A percentile compares a stretch with the other conserved stretches of the same genome.
These are phyloP conservation scores for Suhomyces yuchorum DNA, from an alignment of 1,139 yeast species.

Conservation along the genomic window DNA sequence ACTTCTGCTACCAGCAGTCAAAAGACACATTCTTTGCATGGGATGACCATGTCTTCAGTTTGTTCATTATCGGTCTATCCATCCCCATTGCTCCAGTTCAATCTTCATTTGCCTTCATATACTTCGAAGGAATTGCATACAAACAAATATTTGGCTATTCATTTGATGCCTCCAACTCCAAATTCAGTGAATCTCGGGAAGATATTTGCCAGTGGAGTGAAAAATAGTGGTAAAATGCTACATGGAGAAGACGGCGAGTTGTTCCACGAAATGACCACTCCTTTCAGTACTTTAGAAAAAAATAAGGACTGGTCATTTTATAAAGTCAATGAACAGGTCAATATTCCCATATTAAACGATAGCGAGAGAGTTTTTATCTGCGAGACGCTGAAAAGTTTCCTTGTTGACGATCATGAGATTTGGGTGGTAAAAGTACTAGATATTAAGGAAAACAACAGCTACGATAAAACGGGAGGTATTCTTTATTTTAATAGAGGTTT, in stretches of 20 bases:
- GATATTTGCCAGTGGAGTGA: slow-evolving; percentile 62
- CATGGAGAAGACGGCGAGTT: slow-evolving; percentile 38
- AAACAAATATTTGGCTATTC: slow-evolving; percentile 64
- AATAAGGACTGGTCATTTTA: slow-evolving; percentile 33
- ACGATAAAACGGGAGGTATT: slow-evolving; percentile 53
- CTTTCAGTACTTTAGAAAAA: slow-evolving; percentile 40
- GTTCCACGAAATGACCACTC: slow-evolving; percentile 52
- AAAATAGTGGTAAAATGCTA: slow-evolving; percentile 21
- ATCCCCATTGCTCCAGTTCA: slow-evolving; percentile 73
- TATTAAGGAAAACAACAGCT: slow-evolving; percentile 37
- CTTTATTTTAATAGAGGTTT: slow-evolving; percentile 66
- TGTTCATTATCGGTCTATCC: slow-evolving; percentile 78
- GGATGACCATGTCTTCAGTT: slow-evolving; percentile 82
- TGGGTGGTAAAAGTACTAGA: slow-evolving; percentile 77
- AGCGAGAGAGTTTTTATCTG: slow-evolving; percentile 71
- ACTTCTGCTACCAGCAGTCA: slow-evolving; percentile 26
- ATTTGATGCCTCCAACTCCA: slow-evolving; percentile 62
- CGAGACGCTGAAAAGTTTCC: slow-evolving; percentile 52
- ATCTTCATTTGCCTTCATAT: slow-evolving; percentile 78
- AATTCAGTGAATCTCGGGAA: slow-evolving; percentile 57
- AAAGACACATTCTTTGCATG: slow-evolving; percentile 44
- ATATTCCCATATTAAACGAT: slow-evolving; percentile 59
- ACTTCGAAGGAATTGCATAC: slow-evolving; percentile 68
- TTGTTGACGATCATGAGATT: slow-evolving; percentile 79
- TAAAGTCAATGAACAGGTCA: slow-evolving; percentile 21